These are phyloP conservation scores for Terfezia claveryi DNA, from an alignment of 495 filamentous ascomycete genomes.

Conservation along the genomic window DNA sequence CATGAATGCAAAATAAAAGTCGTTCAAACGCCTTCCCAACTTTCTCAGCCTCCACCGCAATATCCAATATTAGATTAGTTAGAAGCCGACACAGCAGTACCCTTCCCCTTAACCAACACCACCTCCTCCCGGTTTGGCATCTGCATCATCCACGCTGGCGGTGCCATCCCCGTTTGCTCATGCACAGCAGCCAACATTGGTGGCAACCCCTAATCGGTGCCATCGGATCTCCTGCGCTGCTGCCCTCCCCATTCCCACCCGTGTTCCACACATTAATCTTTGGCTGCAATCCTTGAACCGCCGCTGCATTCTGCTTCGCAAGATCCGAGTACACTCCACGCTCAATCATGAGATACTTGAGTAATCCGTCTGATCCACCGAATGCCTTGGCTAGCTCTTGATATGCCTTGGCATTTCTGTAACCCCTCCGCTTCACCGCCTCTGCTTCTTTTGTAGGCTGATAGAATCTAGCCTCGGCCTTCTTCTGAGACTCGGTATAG, in stretches of 20 bases:
- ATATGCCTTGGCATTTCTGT: conserved; percentile 55
- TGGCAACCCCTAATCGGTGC: conserved; percentile 38
- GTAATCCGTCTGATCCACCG: conserved; percentile 48
- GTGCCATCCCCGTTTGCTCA: conserved; percentile 57
- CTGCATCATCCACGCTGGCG: conserved; percentile 39
- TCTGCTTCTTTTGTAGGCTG: conserved; percentile 38
- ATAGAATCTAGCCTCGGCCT: conserved; percentile 25
- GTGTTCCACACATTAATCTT: conserved; percentile 86
- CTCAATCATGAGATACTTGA: conserved; percentile 63
- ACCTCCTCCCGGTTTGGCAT: conserved; percentile 1
- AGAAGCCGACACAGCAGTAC: too few species aligned
- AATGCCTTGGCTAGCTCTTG: conserved; percentile 42
- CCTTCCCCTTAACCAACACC: too few species aligned
- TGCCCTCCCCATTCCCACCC: conserved; percentile 24
- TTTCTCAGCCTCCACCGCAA: too few species aligned
- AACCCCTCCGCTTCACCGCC: conserved; percentile 48
- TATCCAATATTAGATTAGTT: too few species aligned
- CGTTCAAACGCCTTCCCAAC: too few species aligned
- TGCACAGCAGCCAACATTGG: conserved; percentile 61
- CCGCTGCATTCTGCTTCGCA: conserved; percentile 45
- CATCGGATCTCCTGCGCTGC: conserved; percentile 21
- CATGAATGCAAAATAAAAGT: too few species aligned
- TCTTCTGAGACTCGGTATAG: conserved; percentile 19
- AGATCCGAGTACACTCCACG: conserved; percentile 41
- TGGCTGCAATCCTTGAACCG: conserved; percentile 54